These are phyloP conservation scores for Tylopilus microsporus DNA, from an alignment of 1,284 basidiomycete genomes.

Conservation along the genomic window DNA sequence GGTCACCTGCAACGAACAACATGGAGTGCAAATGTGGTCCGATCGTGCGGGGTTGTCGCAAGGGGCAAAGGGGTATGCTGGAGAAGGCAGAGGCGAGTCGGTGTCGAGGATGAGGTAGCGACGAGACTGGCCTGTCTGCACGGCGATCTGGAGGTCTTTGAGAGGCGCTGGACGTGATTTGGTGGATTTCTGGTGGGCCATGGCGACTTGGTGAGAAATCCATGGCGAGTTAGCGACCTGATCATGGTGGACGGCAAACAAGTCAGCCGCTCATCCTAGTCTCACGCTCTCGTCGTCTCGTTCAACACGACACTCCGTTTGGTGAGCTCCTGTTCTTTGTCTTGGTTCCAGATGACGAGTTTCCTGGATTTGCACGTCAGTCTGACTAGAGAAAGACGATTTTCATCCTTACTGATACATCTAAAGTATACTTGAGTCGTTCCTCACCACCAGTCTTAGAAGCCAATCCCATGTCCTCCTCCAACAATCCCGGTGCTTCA, in stretches of 20 bases:
- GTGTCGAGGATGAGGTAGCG: constrained; percentile 17
- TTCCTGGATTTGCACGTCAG: constrained; percentile 52
- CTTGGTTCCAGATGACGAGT: constrained; percentile 32
- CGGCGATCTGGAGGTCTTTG: constrained; percentile 15
- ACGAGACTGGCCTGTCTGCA: constrained; percentile 11
- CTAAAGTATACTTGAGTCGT: background rate
- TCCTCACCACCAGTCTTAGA: constrained; percentile 12
- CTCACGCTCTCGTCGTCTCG: background rate
- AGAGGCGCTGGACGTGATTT: constrained; percentile 12
- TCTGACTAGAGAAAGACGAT: constrained; percentile 42
- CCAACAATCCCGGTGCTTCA: constrained; percentile 32
- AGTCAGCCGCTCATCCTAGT: constrained; percentile 23
- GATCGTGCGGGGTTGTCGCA: background rate
- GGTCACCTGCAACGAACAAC: constrained; percentile 8
- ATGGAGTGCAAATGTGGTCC: background rate
- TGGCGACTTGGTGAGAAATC: background rate
- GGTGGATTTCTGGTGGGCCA: constrained; percentile 10
- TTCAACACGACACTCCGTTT: background rate
- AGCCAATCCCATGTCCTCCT: constrained; percentile 17
- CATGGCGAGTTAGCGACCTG: background rate
- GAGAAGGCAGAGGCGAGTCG: background rate
- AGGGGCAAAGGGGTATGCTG: constrained; percentile 9
- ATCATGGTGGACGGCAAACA: constrained; percentile 5
- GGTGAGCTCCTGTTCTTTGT: constrained; percentile 18
- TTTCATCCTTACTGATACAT: constrained; percentile 36